A percentile compares a stretch with the other conserved stretches of the same genome.
phyloP scores from a whole-genome alignment of 2,329 filamentous ascomycete genomes.

The Epichloe sibirici region DNA sequence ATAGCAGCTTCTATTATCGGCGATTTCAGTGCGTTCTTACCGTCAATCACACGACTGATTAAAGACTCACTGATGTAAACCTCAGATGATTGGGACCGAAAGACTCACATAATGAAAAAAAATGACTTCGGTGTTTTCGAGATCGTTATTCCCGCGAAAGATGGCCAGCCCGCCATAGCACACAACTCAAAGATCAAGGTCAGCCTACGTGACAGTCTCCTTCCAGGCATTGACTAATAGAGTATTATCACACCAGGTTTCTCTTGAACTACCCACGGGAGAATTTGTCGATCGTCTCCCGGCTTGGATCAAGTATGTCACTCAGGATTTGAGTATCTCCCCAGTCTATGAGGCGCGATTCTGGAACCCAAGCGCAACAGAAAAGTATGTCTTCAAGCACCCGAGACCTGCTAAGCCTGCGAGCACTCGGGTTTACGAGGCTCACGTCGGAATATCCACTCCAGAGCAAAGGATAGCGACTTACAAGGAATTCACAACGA shows the following conservation, averaged over 20 bases:
- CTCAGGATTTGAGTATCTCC: constrained; percentile 80
- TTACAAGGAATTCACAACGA: constrained; percentile 93
- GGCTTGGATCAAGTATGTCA: constrained; percentile 95
- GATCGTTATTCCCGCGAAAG: constrained; percentile 57
- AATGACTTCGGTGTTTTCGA: constrained; percentile 80
- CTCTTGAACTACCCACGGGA: constrained; percentile 66
- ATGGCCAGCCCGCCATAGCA: constrained; percentile 67
- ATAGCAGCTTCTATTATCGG: constrained; percentile 75
- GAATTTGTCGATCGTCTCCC: constrained; percentile 80
- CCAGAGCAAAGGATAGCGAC: constrained; percentile 80
- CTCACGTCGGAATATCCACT: constrained; percentile 95
- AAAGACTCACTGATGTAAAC: constrained; percentile 15
- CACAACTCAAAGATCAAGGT: constrained; percentile 98
- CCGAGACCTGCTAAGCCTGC: constrained; percentile 67
- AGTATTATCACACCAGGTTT: constrained; percentile 46
- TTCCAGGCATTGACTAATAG: not conserved
- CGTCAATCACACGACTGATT: not conserved
- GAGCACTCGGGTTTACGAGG: constrained; percentile 90
- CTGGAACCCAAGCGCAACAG: constrained; percentile 77
- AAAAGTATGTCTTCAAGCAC: constrained; percentile 79
- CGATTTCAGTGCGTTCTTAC: constrained; percentile 67
- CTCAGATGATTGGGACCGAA: constrained; percentile 73
- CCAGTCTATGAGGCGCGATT: constrained; percentile 91
- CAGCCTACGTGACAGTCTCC: constrained; percentile 10
- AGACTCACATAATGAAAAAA: constrained; percentile 77